phyloP scores from a whole-genome alignment of 2,329 filamentous ascomycete species.

The Sporothrix schenckii region DNA sequence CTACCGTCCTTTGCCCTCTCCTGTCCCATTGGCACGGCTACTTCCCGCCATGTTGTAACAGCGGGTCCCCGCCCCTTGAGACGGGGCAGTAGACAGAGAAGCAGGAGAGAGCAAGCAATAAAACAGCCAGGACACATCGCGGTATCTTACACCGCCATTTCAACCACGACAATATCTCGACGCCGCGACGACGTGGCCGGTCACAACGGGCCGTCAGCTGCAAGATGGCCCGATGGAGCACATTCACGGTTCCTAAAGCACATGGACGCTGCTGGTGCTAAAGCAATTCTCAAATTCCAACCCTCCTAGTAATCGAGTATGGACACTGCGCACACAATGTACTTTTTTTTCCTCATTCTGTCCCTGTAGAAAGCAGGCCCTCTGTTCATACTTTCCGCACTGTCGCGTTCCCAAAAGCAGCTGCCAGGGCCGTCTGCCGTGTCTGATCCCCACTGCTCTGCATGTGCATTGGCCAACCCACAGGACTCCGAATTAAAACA shows the following conservation, averaged over 20 bases:
- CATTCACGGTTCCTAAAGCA: not conserved
- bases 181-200: conserved; percentile 10
- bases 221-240: no score
- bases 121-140: not conserved
- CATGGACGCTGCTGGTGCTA: not conserved
- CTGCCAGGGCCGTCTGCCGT: conserved; percentile 20
- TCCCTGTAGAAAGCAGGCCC: no score
- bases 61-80: conserved; percentile 25
- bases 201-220: not conserved
- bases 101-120: conserved; percentile 1
- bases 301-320: not conserved
- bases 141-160: conserved; percentile 20
- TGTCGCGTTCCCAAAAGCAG: conserved; percentile 1
- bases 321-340: no score
- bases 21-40: conserved; percentile 28
- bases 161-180: not conserved
- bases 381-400: not conserved
- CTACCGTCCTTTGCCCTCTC: conserved; percentile 13
- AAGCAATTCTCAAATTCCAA: not conserved
- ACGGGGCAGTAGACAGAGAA: conserved; percentile 2
- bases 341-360: no score
- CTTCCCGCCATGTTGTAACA: conserved; percentile 25
- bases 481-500: not conserved
- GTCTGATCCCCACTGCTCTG: conserved; percentile 26
- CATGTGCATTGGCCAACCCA: conserved; percentile 4